phyloP scores from a whole-genome alignment of 352 stramenopile genomes.

The Globisporangium nunn region DNA sequence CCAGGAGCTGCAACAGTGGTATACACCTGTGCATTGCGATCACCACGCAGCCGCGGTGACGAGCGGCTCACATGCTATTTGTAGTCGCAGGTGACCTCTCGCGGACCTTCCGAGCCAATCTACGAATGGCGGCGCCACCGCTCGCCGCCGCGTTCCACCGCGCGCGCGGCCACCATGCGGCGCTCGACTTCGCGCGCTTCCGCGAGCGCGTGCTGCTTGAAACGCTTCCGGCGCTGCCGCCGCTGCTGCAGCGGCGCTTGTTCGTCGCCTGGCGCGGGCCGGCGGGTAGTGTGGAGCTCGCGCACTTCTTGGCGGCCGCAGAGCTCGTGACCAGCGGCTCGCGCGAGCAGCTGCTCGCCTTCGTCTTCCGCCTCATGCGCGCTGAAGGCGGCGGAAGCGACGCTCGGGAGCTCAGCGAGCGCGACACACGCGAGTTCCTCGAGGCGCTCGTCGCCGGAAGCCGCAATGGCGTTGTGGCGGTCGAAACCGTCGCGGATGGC shows the following conservation, averaged over 20 bases:
- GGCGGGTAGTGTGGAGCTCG: conserved; percentile 16
- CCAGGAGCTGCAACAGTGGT: too few species aligned
- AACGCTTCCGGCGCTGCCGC: conserved; percentile 23
- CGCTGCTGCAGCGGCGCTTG: conserved; percentile 20
- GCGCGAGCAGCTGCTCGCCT: conserved; percentile 33
- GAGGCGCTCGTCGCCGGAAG: conserved; percentile 3
- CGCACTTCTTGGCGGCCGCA: conserved; percentile 33
- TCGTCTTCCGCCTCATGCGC: conserved; percentile 37
- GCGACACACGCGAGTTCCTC: conserved; percentile 23
- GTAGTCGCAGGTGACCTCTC: too few species aligned
- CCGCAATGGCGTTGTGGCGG: conserved; percentile 11
- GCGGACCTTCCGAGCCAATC: too few species aligned
- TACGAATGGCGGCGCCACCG: too few species aligned
- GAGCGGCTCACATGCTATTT: too few species aligned
- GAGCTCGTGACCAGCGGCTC: conserved; percentile 23
- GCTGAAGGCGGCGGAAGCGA: not conserved
- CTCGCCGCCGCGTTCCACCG: conserved; percentile 30
- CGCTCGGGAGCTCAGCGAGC: conserved; percentile 13
- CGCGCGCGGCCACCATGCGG: conserved; percentile 24
- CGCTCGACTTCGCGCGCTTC: conserved; percentile 27
- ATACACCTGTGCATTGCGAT: too few species aligned
- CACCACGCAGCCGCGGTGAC: too few species aligned
- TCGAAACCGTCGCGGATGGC: conserved; percentile 6
- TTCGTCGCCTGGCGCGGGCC: conserved; percentile 31
- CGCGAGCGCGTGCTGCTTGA: conserved; percentile 31